A percentile compares a stretch with the other conserved stretches of the same genome.
phyloP scores from a whole-genome alignment of 306 rosid species.

The Trichosanthes truncata region DNA sequence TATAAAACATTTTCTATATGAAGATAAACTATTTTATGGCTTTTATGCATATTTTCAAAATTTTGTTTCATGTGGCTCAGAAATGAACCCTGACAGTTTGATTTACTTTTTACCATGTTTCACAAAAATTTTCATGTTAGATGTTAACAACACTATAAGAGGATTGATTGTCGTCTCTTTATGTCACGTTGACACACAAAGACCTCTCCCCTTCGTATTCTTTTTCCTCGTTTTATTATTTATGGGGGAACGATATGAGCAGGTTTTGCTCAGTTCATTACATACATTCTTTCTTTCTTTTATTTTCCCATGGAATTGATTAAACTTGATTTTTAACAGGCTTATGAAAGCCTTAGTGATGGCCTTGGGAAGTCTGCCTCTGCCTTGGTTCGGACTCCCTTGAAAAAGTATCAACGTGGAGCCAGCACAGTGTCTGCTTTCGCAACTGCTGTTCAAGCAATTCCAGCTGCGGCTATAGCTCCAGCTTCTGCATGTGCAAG shows the following conservation, averaged over 20 bases:
- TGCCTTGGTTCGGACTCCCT: constrained; percentile 74
- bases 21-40: not conserved
- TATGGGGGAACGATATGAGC: not conserved
- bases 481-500: constrained; percentile 98
- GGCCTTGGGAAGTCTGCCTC: constrained; percentile 95
- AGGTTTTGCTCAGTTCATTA: not conserved
- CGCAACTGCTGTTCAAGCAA: constrained; percentile 78
- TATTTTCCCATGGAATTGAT: constrained; percentile 1
- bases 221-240: not conserved
- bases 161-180: not conserved
- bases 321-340: constrained; percentile 40
- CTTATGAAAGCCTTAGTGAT: constrained; percentile 79
- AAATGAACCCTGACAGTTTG: not conserved
- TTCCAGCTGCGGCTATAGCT: constrained; percentile 89
- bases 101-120: not conserved
- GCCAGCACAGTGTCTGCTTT: constrained; percentile 85
- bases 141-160: not conserved
- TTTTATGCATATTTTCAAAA: not conserved
- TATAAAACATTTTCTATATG: not conserved
- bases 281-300: not conserved
- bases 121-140: not conserved
- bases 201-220: not conserved
- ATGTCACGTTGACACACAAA: not conserved
- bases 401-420: constrained; percentile 86
- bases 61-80: not conserved